phyloP scores from a whole-genome alignment of 2,329 filamentous ascomycete species.

The Exophiala mesophila region DNA sequence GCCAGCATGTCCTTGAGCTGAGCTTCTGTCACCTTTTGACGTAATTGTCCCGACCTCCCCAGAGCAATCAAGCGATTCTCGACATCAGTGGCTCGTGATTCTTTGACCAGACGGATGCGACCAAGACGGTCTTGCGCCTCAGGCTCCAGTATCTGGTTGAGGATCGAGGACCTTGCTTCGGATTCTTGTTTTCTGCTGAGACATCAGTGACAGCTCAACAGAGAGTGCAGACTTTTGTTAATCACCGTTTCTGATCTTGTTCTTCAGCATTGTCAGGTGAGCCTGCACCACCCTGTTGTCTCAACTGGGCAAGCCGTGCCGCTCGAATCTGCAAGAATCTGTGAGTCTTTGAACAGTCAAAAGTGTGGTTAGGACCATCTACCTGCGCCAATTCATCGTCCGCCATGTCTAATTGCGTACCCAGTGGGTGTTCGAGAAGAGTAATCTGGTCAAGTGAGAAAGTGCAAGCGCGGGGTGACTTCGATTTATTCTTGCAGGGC shows the following conservation, averaged over 20 bases:
- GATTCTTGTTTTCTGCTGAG: slow-evolving; percentile 44
- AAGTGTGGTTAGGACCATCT: slow-evolving; percentile 12
- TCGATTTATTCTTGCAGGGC: too few species aligned
- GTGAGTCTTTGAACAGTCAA: slow-evolving; percentile 13
- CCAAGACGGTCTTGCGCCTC: slow-evolving; percentile 89
- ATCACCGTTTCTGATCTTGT: slow-evolving; percentile 63
- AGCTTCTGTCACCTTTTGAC: slow-evolving; percentile 81
- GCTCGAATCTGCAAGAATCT: slow-evolving; percentile 65
- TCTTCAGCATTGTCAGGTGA: slow-evolving; percentile 48
- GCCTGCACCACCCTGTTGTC: slow-evolving; percentile 53
- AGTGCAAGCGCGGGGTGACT: too few species aligned
- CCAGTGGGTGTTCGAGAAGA: too few species aligned
- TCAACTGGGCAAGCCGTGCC: slow-evolving; percentile 89
- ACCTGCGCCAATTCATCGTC: slow-evolving; percentile 64
- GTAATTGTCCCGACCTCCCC: slow-evolving; percentile 79
- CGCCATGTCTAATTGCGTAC: slow-evolving; percentile 54
- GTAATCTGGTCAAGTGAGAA: too few species aligned
- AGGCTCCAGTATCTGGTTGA: slow-evolving; percentile 89
- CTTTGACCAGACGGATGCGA: slow-evolving; percentile 93
- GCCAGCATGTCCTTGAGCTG: slow-evolving; percentile 89
- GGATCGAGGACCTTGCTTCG: slow-evolving; percentile 70
- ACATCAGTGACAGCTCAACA: slow-evolving; percentile 17
- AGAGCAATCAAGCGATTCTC: slow-evolving; percentile 92
- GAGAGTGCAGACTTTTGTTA: slow-evolving; percentile 28
- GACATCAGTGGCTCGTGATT: slow-evolving; percentile 79